These are phyloP conservation scores for Russula abietina DNA, from an alignment of 768 basidiomycete species.

Conservation along the genomic window DNA sequence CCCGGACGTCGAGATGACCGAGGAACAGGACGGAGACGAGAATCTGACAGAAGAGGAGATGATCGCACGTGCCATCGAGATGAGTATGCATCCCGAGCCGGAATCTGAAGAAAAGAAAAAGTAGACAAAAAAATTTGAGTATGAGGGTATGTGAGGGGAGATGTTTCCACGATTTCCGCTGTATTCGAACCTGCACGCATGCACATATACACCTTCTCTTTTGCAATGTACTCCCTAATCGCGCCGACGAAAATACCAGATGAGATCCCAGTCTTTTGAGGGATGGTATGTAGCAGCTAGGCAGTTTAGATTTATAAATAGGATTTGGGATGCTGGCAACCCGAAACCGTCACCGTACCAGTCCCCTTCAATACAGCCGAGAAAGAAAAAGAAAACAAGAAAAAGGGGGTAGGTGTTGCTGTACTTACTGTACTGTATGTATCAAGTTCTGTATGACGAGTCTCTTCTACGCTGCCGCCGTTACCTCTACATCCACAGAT, in stretches of 20 bases:
- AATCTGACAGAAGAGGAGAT: constrained; percentile 81
- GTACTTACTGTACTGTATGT: not conserved
- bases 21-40: constrained; percentile 45
- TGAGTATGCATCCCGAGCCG: constrained; percentile 69
- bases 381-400: not conserved
- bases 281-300: not conserved
- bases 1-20: constrained; percentile 40
- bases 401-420: not conserved
- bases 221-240: too few species aligned
- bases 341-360: not conserved
- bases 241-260: too few species aligned
- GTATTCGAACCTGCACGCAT: too few species aligned
- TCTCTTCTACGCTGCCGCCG: not conserved
- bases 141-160: too few species aligned
- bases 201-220: not conserved
- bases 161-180: not conserved
- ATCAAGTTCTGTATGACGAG: constrained; percentile 7
- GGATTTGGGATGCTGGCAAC: not conserved
- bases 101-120: constrained; percentile 47
- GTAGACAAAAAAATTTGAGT: constrained; percentile 10
- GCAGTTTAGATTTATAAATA: constrained; percentile 6
- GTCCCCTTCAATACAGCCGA: not conserved
- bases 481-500: not conserved
- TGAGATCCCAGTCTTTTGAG: too few species aligned
- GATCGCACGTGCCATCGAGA: constrained; percentile 84